These are phyloP conservation scores for Colletotrichum cuscutae DNA, from an alignment of 2,329 filamentous ascomycete genomes.

Conservation along the genomic window DNA sequence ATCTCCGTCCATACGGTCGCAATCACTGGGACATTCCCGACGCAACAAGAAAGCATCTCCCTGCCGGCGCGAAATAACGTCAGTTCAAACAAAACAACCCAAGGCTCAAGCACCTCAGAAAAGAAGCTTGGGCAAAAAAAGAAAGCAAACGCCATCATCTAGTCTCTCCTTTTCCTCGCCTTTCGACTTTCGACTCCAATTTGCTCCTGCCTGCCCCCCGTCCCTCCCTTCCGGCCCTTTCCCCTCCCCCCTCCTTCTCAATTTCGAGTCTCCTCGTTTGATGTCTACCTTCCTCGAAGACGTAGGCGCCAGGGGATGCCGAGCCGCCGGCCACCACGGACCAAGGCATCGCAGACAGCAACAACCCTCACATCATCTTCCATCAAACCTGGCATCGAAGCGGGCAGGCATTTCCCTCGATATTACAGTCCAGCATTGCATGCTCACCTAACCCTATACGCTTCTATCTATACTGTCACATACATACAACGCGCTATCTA, in stretches of 20 bases:
- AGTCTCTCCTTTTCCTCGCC: neutral
- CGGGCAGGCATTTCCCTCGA: neutral
- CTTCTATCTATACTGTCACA: constrained; percentile 20
- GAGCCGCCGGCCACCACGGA: constrained; percentile 4
- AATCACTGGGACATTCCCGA: constrained; percentile 10
- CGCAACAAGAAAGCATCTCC: constrained; percentile 31
- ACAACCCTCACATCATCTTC: constrained; percentile 17
- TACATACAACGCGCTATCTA: neutral
- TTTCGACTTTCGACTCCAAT: neutral
- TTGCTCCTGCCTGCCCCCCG: neutral
- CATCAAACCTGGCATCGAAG: neutral
- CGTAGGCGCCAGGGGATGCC: neutral
- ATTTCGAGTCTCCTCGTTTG: neutral
- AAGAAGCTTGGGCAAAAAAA: constrained; percentile 15
- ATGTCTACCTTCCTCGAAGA: neutral
- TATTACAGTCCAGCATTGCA: constrained; percentile 1
- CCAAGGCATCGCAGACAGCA: neutral
- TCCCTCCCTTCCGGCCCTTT: constrained; percentile 8
- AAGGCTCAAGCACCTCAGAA: neutral
- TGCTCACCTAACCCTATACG: constrained; percentile 1
- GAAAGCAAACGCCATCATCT: constrained; percentile 21
- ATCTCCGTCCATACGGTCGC: constrained; percentile 9
- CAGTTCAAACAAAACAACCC: constrained; percentile 2
- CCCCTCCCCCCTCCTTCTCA: neutral
- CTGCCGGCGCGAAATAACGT: constrained; percentile 16